Conservation (phyloP, 2,329 filamentous ascomycete species). For the Pleurostoma richardsiae region DNA sequence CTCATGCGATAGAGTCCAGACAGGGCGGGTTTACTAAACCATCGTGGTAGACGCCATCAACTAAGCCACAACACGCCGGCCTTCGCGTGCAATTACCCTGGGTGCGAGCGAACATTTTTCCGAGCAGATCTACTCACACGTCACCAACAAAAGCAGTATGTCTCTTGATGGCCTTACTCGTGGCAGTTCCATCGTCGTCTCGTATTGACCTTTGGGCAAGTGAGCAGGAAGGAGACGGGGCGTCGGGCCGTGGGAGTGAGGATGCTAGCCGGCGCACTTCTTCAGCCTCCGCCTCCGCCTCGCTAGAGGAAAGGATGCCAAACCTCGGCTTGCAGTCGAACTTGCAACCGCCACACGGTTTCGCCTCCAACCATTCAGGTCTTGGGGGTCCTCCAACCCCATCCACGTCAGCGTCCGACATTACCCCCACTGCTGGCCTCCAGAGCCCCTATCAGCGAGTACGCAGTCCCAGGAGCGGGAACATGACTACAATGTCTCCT, state of each 20-base stretch:
- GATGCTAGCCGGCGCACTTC: slow-evolving; percentile 20
- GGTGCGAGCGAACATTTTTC: slow-evolving; percentile 54
- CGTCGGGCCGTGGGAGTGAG: slow-evolving; percentile 18
- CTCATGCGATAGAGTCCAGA: not conserved
- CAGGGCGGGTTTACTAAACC: slow-evolving; percentile 14
- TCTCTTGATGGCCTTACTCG: slow-evolving; percentile 4
- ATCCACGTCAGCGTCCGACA: slow-evolving; percentile 13
- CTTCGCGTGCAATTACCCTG: slow-evolving; percentile 43
- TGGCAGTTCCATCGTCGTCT: not conserved
- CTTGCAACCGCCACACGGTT: slow-evolving; percentile 6
- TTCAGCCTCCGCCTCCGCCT: slow-evolving; percentile 11
- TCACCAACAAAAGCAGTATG: slow-evolving; percentile 48
- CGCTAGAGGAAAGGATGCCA: slow-evolving; percentile 12
- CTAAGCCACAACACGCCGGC: slow-evolving; percentile 52
- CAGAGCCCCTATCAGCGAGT: slow-evolving; percentile 11
- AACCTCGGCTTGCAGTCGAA: not conserved
- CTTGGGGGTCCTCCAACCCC: slow-evolving; percentile 9
- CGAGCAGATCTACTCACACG: slow-evolving; percentile 55
- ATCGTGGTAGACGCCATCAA: slow-evolving; percentile 48
- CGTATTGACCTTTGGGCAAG: slow-evolving; percentile 19
- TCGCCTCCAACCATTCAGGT: slow-evolving; percentile 5
- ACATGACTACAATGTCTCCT: slow-evolving; percentile 4
- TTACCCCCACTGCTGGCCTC: slow-evolving; percentile 14
- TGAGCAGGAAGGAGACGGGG: slow-evolving; percentile 38
- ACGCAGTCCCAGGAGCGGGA: slow-evolving; percentile 2